Conservation (phyloP, 2,329 filamentous ascomycete genomes). For the Trichoderma harzianum region DNA sequence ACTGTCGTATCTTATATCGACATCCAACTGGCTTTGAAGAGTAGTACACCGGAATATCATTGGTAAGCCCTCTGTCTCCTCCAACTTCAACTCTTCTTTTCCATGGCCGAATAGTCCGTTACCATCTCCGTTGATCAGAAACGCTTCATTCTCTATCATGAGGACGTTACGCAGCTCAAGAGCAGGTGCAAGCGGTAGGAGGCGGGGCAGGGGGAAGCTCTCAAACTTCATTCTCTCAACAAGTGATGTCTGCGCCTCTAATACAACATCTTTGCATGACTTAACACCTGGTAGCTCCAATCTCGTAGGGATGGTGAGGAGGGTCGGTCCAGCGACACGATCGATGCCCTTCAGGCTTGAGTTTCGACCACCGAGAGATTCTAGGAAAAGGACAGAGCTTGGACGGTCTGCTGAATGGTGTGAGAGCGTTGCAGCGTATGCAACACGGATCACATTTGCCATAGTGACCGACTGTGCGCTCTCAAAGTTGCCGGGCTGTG, state of each 20-base stretch:
- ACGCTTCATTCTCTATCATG: not conserved
- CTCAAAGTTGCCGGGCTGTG: not conserved
- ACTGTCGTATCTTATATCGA: not conserved
- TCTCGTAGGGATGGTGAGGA: not conserved
- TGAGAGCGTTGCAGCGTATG: not conserved
- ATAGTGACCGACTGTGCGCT: not conserved
- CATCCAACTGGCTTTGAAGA: not conserved
- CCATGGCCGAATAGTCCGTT: not conserved
- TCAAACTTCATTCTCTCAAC: not conserved
- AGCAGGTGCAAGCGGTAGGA: not conserved
- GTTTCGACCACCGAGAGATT: not conserved
- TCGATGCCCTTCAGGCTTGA: not conserved
- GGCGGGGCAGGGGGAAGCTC: not conserved
- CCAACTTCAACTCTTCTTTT: not conserved
- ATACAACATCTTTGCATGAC: not conserved
- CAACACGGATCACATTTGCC: constrained; percentile 3
- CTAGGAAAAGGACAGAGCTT: not conserved
- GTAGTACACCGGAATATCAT: not conserved
- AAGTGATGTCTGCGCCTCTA: not conserved
- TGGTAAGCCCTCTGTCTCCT: not conserved
- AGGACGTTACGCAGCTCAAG: not conserved
- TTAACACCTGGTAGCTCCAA: not conserved
- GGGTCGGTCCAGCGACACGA: not conserved
- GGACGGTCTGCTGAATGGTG: not conserved
- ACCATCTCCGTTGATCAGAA: not conserved